These are phyloP conservation scores for Kandelia obovata DNA, from an alignment of 345 rosid species.

Conservation along the genomic window DNA sequence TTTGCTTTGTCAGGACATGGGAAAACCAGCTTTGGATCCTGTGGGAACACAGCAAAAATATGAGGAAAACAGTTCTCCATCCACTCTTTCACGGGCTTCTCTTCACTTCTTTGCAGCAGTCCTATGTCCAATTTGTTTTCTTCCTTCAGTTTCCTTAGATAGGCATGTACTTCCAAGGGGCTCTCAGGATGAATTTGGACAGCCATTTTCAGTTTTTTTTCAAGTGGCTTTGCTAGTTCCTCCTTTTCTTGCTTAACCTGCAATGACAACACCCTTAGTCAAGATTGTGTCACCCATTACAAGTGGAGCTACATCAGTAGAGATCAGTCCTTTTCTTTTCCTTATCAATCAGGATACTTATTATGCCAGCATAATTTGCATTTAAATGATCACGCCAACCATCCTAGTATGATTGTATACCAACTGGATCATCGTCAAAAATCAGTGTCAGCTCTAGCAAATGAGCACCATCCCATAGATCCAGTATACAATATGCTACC, in stretches of 20 bases:
- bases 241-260: constrained; percentile 17
- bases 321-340: background rate
- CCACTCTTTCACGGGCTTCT: constrained; percentile 28
- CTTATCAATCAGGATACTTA: too few species aligned
- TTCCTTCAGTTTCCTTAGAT: constrained; percentile 24
- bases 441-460: too few species aligned
- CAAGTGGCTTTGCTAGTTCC: constrained; percentile 1
- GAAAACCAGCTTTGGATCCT: constrained; percentile 13
- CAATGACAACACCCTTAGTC: background rate
- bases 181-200: constrained; percentile 24
- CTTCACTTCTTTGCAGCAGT: constrained; percentile 17
- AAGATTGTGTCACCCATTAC: background rate
- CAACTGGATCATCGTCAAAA: too few species aligned
- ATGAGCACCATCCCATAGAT: too few species aligned
- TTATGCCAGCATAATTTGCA: too few species aligned
- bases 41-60: constrained; percentile 27
- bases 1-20: constrained; percentile 12
- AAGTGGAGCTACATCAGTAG: background rate
- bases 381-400: too few species aligned
- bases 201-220: constrained; percentile 19
- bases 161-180: constrained; percentile 29
- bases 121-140: constrained; percentile 29
- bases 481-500: too few species aligned
- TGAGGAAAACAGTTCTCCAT: constrained; percentile 25
- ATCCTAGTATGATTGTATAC: too few species aligned